Conservation (phyloP, 345 rosid genomes). For the Gossypium sturtianum region DNA sequence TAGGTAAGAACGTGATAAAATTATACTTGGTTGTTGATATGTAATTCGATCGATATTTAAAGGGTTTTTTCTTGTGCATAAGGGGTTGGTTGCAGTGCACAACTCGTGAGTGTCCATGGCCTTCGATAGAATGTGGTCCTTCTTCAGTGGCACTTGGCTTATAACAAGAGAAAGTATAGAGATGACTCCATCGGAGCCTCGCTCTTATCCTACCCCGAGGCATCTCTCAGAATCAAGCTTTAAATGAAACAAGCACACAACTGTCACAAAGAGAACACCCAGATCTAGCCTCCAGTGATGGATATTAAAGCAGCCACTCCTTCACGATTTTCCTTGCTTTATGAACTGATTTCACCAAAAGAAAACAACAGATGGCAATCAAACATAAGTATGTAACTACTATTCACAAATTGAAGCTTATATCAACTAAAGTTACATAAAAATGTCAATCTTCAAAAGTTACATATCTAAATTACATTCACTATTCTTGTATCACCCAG, state of each 20-base stretch:
- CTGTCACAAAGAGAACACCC: conserved; percentile 15
- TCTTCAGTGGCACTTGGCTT: conserved; percentile 43
- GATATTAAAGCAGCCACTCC: conserved; percentile 3
- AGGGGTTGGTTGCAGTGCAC: conserved; percentile 82
- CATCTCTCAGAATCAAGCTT: conserved; percentile 40
- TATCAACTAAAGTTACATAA: neutral
- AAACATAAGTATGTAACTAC: conserved; percentile 9
- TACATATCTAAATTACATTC: conserved; percentile 10
- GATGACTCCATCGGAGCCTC: conserved; percentile 70
- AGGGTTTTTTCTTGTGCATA: conserved; percentile 64
- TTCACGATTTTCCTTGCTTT: conserved; percentile 17
- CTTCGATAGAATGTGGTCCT: conserved; percentile 53
- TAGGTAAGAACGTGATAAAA: conserved; percentile 67
- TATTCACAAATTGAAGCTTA: conserved; percentile 10
- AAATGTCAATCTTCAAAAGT: neutral
- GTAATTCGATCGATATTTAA: conserved; percentile 65
- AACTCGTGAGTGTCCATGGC: conserved; percentile 63
- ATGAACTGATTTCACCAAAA: conserved; percentile 22
- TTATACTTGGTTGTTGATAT: conserved; percentile 88
- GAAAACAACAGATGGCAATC: conserved; percentile 1
- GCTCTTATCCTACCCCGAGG: conserved; percentile 72
- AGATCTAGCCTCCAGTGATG: conserved; percentile 15
- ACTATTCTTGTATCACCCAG: neutral
- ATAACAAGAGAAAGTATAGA: conserved; percentile 78
- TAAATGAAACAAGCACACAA: conserved; percentile 14